These are phyloP conservation scores for Psilocybe tampanensis DNA, from an alignment of 768 basidiomycete species.

Conservation along the genomic window DNA sequence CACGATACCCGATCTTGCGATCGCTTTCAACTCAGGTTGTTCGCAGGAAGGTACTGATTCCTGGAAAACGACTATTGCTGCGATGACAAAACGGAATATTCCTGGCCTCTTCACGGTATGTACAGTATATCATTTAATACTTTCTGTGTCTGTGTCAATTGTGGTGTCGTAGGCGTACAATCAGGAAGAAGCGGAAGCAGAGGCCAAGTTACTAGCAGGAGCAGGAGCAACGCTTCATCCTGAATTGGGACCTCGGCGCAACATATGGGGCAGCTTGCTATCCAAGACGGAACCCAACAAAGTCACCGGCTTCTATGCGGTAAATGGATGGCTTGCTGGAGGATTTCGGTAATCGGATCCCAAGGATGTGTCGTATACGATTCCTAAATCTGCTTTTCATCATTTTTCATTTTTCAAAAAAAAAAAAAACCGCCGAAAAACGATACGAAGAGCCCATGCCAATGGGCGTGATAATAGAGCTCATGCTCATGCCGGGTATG, in stretches of 20 bases:
- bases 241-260: constrained; percentile 28
- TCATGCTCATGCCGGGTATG: too few species aligned
- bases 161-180: constrained; percentile 29
- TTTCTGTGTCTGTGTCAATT: not conserved
- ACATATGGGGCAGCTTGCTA: constrained; percentile 35
- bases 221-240: constrained; percentile 26
- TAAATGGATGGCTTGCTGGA: constrained; percentile 38
- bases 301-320: constrained; percentile 35
- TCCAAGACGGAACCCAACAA: constrained; percentile 29
- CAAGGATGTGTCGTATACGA: too few species aligned
- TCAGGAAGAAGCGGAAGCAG: constrained; percentile 29
- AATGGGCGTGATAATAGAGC: too few species aligned
- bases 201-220: constrained; percentile 23
- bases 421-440: too few species aligned
- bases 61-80: constrained; percentile 28
- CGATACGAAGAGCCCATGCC: too few species aligned
- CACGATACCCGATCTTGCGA: constrained; percentile 32
- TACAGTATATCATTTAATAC: constrained; percentile 24
- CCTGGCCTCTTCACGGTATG: constrained; percentile 37
- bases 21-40: constrained; percentile 38
- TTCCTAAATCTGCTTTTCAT: too few species aligned
- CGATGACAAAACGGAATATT: constrained; percentile 27
- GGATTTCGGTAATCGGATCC: constrained; percentile 30
- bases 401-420: too few species aligned
- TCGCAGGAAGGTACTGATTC: constrained; percentile 22